Conservation (phyloP, 208 protist species). For the Naegleria fowleri region DNA sequence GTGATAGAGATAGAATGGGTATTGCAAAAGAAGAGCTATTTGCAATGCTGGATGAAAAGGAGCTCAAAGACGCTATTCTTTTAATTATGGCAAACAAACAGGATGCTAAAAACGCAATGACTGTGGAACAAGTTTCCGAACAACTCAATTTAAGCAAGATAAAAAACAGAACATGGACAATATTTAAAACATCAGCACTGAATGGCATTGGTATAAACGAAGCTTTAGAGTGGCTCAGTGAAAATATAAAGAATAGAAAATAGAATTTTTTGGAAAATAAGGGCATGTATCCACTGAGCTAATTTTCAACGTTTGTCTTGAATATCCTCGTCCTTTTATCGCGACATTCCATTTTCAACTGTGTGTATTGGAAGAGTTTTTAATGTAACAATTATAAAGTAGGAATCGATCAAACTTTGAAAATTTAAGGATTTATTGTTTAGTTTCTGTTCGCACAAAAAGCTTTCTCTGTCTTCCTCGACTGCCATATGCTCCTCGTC, state of each 20-base stretch:
- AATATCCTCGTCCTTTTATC: too few relatives aligned
- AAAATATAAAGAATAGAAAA: not conserved
- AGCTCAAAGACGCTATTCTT: constrained; percentile 72
- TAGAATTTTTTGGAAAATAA: not conserved
- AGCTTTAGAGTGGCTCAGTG: not conserved
- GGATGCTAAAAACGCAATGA: constrained; percentile 50
- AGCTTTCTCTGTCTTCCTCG: not conserved
- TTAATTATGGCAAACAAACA: constrained; percentile 88
- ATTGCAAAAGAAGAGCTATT: constrained; percentile 74
- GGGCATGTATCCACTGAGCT: too few relatives aligned
- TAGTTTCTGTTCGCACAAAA: not conserved
- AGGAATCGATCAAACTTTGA: not conserved
- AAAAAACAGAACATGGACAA: constrained; percentile 26
- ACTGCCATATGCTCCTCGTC: not conserved
- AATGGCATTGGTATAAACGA: not conserved
- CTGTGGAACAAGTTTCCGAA: not conserved
- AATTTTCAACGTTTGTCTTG: too few relatives aligned
- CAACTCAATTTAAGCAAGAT: not conserved
- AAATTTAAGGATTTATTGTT: not conserved
- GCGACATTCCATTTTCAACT: too few relatives aligned
- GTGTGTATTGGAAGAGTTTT: too few relatives aligned
- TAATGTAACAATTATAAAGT: not conserved
- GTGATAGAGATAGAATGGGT: constrained; percentile 62
- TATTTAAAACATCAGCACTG: constrained; percentile 27
- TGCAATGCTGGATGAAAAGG: constrained; percentile 77